Base-by-base conservation (phyloP, 208 protist genomes). In the Leishmania arabica region DNA sequence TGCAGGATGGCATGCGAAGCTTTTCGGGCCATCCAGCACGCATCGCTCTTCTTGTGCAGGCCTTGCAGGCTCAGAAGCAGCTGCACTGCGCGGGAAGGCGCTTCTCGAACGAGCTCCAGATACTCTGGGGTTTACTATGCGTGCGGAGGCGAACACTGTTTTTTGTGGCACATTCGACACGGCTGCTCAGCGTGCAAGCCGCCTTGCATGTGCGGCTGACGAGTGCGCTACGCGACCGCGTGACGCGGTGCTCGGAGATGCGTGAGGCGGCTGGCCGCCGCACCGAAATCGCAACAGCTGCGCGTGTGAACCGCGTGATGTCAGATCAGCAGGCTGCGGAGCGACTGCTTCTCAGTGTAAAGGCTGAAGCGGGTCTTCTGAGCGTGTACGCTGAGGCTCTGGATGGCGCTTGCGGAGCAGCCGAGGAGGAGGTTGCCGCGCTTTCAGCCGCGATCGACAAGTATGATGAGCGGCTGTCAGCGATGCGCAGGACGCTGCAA, bases 11-110 rank as follows among this genome's bases (percentile, higher is more conserved):
- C 37, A 79, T 81, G 15, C 85, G 85, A 31, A 68, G 79, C 40
- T 95, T 88, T 81, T 79, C 85, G 1, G 88, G 89, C 17, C 88
- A 86, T 68, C 89, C 91, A 3, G 76, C 86, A 19, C 76, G 79
- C 42, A 83, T 91, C 15, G 86, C 89, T 1, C 70, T 87, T 31
- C 45, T 94, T 27, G 34, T 92, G 2, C 88, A 89, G 7, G 88
- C 89, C 6, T 78, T 94, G 58, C 86, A 91, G 69, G 86, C 89
- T 76, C 89, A 90, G 58, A 69, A 64, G 72, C 78, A 77, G 70
- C 51, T 84, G 62, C 68, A 53, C 49, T 24, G 21, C 27, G 19
- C 75, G 17, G 81, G 74, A 11, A 37, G n/a, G 60, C 31, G 34
- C 19, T 37, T 84, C 6, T 34, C 21, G 60, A 62, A 62, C 0